Base-by-base conservation (phyloP, 257 asterid genomes). In the Solanum piurae region DNA sequence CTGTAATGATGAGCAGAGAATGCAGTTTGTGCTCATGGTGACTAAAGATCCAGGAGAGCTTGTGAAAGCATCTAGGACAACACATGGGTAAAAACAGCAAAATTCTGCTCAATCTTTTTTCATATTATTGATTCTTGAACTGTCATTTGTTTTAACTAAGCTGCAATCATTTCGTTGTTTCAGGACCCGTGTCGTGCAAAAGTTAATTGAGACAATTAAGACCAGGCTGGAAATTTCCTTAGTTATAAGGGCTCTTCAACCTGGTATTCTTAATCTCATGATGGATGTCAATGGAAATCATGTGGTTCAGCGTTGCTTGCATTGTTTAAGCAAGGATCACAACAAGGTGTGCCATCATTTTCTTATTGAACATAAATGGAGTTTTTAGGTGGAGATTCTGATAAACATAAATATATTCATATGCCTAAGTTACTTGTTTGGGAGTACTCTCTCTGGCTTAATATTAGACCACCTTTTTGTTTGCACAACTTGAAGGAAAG, bases 171-270 rank as follows among this genome's bases (percentile, higher is more conserved):
- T 69, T 72, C 9, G 25, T 44, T 40, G 76, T 74, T 66, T 87
- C 89, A 92, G 94, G 68, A 92, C 94, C 10, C 91, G 93, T 3
- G 94, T 88, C 5, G 92, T 90, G 88, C 93, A 92, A 88, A 90
- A 89, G 89, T 76, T 92, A 87, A 87, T 92, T 16, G 89, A 90
- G 86, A 60, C 88, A 42, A 71, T 89, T 52, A 92, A 87, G 64
- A 89, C 89, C 74, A 88, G 86, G 87, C 86, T 86, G 90, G 92
- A 92, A 84, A 89, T 89, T 74, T 87, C 90, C 5, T 83, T 92
- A 44, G 86, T 90, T 85, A 83, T 88, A 71, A 42, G 72, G 60
- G 91, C 94, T 44, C 92, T 92, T 40, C 87, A 90, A 86, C 90
- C 94, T 38, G 91, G 90, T 31, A 86, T 92, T 75, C 88, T 92